Conservation (phyloP, 2,329 filamentous ascomycete genomes). For the Trichoderma pleuroti region DNA sequence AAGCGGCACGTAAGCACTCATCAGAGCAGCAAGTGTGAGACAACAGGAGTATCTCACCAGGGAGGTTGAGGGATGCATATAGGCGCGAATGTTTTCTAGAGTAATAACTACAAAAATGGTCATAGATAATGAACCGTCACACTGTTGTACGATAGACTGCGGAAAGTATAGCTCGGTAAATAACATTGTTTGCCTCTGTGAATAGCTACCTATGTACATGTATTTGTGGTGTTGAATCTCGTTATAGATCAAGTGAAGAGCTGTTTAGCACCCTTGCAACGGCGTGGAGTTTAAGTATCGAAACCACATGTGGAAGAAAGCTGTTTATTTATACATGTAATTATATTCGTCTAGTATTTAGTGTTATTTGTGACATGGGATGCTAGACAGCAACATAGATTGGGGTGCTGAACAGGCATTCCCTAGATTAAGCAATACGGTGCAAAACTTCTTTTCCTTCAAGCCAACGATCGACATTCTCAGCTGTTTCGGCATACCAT, state of each 20-base stretch:
- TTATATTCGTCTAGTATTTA: not conserved
- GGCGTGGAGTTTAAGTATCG: not conserved
- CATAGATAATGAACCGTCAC: not conserved
- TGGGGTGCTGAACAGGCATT: not conserved
- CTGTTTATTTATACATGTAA: not conserved
- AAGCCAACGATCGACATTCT: conserved; percentile 56
- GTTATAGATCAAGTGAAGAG: too few species aligned
- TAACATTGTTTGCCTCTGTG: not conserved
- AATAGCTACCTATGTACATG: not conserved
- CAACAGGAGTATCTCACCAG: not conserved
- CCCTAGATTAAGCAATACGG: not conserved
- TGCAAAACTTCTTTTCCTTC: conserved; percentile 23
- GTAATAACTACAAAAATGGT: too few species aligned
- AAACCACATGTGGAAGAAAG: not conserved
- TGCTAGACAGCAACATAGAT: not conserved
- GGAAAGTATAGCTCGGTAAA: not conserved
- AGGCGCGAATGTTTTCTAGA: not conserved
- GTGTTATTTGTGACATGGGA: not conserved
- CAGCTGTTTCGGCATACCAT: conserved; percentile 66
- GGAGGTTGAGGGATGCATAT: not conserved
- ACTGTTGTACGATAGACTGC: not conserved
- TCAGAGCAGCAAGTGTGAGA: not conserved
- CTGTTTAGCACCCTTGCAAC: too few species aligned
- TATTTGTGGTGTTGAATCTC: not conserved
- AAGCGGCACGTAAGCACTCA: not conserved